Conservation (phyloP, 495 filamentous ascomycete species). For the Penicillium salamii region DNA sequence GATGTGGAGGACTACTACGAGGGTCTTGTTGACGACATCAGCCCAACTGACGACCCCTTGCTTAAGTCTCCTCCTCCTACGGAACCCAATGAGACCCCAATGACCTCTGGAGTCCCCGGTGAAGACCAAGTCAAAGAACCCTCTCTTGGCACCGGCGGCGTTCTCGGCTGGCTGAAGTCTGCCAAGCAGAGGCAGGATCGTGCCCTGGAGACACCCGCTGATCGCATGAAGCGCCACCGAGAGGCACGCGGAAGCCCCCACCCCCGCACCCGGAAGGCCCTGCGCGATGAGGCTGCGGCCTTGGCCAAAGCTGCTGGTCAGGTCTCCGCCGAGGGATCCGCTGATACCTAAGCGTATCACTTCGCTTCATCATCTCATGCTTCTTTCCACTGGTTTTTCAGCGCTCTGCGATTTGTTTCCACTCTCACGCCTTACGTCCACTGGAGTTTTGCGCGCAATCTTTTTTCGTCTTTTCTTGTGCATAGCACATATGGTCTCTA, state of each 20-base stretch:
- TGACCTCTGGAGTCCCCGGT: too few relatives aligned
- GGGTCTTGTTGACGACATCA: too few relatives aligned
- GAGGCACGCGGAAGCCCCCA: slow-evolving; percentile 2
- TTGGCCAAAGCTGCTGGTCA: background rate
- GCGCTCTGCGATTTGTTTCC: background rate
- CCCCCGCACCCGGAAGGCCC: background rate
- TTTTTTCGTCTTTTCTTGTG: background rate
- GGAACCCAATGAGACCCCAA: too few relatives aligned
- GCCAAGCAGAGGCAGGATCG: background rate
- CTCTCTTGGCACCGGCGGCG: background rate
- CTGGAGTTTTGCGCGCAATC: background rate
- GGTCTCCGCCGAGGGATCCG: background rate
- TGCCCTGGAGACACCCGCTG: background rate
- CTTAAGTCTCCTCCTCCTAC: too few relatives aligned
- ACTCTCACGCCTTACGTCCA: background rate
- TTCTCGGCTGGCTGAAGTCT: background rate
- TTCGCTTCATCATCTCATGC: background rate
- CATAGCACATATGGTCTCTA: background rate
- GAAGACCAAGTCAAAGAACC: too few relatives aligned
- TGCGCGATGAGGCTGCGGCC: background rate
- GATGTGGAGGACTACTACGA: slow-evolving; percentile 61
- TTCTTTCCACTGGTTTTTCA: background rate
- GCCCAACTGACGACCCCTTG: too few relatives aligned
- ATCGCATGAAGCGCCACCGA: background rate
- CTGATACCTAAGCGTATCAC: background rate